Evolutionary conservation across 192 early-diverging fungal genomes (phyloP), one percentile per base, ranked within the genome.

Genomic region (Backusella liffmaniae): DNA sequence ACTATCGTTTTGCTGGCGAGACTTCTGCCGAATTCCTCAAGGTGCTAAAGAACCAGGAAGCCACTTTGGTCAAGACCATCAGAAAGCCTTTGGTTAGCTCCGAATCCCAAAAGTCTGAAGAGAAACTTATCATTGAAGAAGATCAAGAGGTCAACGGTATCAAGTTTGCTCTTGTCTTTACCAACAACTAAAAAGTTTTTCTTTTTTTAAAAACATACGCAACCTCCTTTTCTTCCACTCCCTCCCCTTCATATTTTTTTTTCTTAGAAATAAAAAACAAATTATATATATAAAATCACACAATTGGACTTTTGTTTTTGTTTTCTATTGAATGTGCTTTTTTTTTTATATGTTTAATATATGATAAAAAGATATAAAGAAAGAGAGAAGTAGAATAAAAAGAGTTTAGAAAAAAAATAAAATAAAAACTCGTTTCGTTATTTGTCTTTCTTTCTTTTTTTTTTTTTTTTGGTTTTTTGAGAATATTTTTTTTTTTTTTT

Each of bases 141-240:
- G 92, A 95, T 75, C 95, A 96, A 81, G 95, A 95, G 76, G 90
- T 82, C 68, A 93, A 94, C 78, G 92, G 91, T 29, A 90, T 89
- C 75, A 93, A 88, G 70, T 95, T 96, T 84, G 82, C 89, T 70
- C 86, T 96, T 41, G 83, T 86, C 7, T 88, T 95, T 87, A 82
- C 85, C 12, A 84, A 86, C 56, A 56, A 56, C 53, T 56, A 49
- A 44, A 44, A 44, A 44, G 15, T 16, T 44, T 44, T 44, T 44
- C 4, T 4, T 16, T 3, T 44, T 15, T 44, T 44, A 44, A 44
- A 49, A 49, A 18, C 46, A 49, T n/a, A 49, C 18, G 5, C 46
- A 16, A 16, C 18, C 18, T 16, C 18, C 18, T n/a, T 49, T 49
- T 49, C n/a, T 49, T 1, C 46, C 46, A 16, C 46, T 1, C 5